phyloP scores from a whole-genome alignment of 495 filamentous ascomycete genomes.

The Friedmanniomyces simplex region DNA sequence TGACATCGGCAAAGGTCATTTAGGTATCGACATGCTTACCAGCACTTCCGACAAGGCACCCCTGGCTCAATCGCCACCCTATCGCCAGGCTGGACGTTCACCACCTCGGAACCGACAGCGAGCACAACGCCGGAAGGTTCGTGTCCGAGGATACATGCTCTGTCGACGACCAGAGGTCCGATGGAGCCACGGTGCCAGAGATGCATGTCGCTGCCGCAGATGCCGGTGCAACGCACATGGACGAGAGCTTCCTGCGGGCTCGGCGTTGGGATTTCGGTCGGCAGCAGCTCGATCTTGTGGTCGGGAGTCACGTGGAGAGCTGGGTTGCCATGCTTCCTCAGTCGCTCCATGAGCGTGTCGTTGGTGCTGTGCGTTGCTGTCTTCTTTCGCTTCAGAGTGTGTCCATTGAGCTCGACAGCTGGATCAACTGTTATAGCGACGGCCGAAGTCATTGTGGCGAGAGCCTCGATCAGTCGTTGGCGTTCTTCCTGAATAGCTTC shows the following conservation, averaged over 20 bases:
- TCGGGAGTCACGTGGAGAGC: constrained; percentile 8
- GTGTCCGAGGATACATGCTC: constrained; percentile 39
- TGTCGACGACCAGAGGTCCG: constrained; percentile 36
- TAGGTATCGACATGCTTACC: too few relatives aligned
- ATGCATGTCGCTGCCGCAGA: constrained; percentile 28
- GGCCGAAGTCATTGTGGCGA: too few relatives aligned
- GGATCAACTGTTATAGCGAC: too few relatives aligned
- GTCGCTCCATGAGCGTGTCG: not conserved
- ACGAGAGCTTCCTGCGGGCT: constrained; percentile 3
- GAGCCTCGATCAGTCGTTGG: too few relatives aligned
- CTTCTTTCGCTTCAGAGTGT: not conserved
- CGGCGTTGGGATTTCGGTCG: constrained; percentile 8
- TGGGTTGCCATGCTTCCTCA: constrained; percentile 5
- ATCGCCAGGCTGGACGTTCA: constrained; percentile 32
- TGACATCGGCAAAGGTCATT: too few relatives aligned
- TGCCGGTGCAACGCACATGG: constrained; percentile 11
- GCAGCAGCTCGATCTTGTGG: constrained; percentile 2
- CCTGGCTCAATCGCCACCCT: constrained; percentile 42
- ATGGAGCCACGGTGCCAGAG: constrained; percentile 41
- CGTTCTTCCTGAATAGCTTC: too few relatives aligned
- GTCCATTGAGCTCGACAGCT: not conserved
- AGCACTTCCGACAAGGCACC: constrained; percentile 38
- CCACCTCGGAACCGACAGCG: constrained; percentile 36
- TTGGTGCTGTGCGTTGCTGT: not conserved
- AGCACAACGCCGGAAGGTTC: constrained; percentile 41